Percentiles rank a stretch among this genome's conserved stretches.
These are phyloP conservation scores for Tilletia setariae DNA, from an alignment of 1,284 basidiomycete genomes.

Conservation along the genomic window DNA sequence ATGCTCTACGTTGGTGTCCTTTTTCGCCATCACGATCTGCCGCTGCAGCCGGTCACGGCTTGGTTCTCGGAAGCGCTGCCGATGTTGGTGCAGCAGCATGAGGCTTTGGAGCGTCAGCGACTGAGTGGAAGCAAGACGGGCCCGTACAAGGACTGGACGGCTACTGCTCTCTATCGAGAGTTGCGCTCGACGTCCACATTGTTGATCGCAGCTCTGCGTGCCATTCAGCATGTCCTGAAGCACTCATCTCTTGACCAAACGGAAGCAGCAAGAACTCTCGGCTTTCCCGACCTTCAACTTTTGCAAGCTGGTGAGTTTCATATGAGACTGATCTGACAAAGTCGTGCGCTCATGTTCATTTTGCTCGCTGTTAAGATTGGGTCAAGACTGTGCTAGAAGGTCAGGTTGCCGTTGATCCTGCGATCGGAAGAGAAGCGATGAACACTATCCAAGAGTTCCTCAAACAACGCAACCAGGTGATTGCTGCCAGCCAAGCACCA, in stretches of 20 bases:
- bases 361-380: slow-evolving; percentile 63
- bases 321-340: slow-evolving; percentile 10
- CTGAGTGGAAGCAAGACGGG: slow-evolving; percentile 23
- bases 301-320: slow-evolving; percentile 62
- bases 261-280: slow-evolving; percentile 28
- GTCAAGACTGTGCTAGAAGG: slow-evolving; percentile 64
- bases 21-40: slow-evolving; percentile 63
- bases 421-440: slow-evolving; percentile 64
- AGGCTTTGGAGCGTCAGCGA: slow-evolving; percentile 36
- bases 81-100: slow-evolving; percentile 64
- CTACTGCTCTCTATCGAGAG: slow-evolving; percentile 3
- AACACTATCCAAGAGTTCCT: slow-evolving; percentile 67
- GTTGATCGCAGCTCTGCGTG: slow-evolving; percentile 57
- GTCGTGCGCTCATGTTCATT: background rate
- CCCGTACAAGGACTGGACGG: slow-evolving; percentile 6
- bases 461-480: slow-evolving; percentile 61
- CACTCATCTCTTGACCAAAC: slow-evolving; percentile 58
- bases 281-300: slow-evolving; percentile 68
- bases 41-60: slow-evolving; percentile 62
- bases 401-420: slow-evolving; percentile 58
- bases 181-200: slow-evolving; percentile 24
- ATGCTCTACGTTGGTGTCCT: slow-evolving; percentile 72
- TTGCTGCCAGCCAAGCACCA: slow-evolving; percentile 56
- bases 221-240: slow-evolving; percentile 65
- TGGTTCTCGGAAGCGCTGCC: slow-evolving; percentile 70